A percentile compares a stretch with the other conserved stretches of the same genome.
Evolutionary conservation across 1,284 basidiomycete species (phyloP).

Genomic region (Meira miltonrushii): DNA sequence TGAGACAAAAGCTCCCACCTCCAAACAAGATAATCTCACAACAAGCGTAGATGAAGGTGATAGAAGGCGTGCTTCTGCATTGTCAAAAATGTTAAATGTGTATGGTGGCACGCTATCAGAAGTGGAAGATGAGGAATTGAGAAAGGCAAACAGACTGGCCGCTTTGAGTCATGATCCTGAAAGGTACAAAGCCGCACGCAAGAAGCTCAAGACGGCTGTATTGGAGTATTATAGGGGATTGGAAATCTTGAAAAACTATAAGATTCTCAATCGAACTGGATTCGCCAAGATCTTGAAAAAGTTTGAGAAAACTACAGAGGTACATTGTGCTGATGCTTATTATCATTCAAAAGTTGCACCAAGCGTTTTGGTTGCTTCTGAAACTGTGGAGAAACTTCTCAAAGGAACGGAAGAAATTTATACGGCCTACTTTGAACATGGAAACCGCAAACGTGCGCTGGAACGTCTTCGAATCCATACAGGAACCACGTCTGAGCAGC

Average conservation of each 20-base stretch:
- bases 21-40: slow-evolving; percentile 2
- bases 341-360: slow-evolving; percentile 65
- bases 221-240: slow-evolving; percentile 73
- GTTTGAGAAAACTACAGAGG: slow-evolving; percentile 78
- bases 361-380: slow-evolving; percentile 57
- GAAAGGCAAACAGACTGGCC: slow-evolving; percentile 36
- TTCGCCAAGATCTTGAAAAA: slow-evolving; percentile 84
- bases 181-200: slow-evolving; percentile 74
- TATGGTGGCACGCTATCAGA: slow-evolving; percentile 25
- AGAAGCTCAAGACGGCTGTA: slow-evolving; percentile 73
- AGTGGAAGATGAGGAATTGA: slow-evolving; percentile 25
- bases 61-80: slow-evolving; percentile 32
- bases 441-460: slow-evolving; percentile 74
- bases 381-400: slow-evolving; percentile 64
- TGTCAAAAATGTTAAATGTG: slow-evolving; percentile 16
- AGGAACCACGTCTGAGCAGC: slow-evolving; percentile 47
- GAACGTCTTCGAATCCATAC: slow-evolving; percentile 61
- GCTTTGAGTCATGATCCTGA: slow-evolving; percentile 62
- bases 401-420: slow-evolving; percentile 57
- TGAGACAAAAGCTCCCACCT: slow-evolving; percentile 7
- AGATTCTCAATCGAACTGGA: slow-evolving; percentile 71
- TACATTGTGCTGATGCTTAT: slow-evolving; percentile 64
- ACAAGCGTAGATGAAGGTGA: slow-evolving; percentile 31
- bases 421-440: slow-evolving; percentile 60
- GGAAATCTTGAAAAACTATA: slow-evolving; percentile 74